These are phyloP conservation scores for Sporothrix mexicana DNA, from an alignment of 2,329 filamentous ascomycete genomes.

Conservation along the genomic window DNA sequence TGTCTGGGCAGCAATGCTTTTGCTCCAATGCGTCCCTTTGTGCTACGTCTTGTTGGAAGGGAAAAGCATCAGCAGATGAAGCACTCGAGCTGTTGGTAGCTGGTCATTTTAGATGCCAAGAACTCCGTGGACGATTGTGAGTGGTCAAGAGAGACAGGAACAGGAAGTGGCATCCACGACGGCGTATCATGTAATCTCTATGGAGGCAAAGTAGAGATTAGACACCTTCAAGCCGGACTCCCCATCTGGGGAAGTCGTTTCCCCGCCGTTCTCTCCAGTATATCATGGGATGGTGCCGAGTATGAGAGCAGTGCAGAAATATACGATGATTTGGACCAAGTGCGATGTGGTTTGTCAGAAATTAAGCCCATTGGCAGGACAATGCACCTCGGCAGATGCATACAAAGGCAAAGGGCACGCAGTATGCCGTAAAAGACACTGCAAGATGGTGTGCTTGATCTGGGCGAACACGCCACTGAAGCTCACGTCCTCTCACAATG, in stretches of 20 bases:
- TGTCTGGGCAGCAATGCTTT: neutral
- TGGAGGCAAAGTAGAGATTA: too few species aligned
- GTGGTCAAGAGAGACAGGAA: neutral
- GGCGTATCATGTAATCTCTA: too few species aligned
- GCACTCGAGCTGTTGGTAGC: neutral
- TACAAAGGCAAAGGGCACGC: neutral
- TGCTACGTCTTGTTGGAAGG: neutral
- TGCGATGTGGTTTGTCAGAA: too few species aligned
- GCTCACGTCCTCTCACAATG: neutral
- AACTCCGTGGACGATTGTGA: neutral
- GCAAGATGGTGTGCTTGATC: constrained; percentile 25
- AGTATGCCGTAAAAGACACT: too few species aligned
- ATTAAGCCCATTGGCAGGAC: too few species aligned
- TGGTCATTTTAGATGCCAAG: neutral
- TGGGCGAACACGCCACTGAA: constrained; percentile 21
- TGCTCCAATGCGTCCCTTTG: neutral
- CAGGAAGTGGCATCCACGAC: too few species aligned
- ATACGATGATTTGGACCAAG: too few species aligned
- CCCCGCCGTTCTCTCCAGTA: neutral
- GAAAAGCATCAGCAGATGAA: neutral
- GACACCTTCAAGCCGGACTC: neutral
- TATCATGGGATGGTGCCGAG: neutral
- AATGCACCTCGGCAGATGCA: constrained; percentile 4
- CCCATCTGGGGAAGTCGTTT: constrained; percentile 3
- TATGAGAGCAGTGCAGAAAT: neutral